Evolutionary conservation across 2,329 filamentous ascomycete species (phyloP), one percentile per base, ranked within the genome.

Genomic region (Rosellinia necatrix): DNA sequence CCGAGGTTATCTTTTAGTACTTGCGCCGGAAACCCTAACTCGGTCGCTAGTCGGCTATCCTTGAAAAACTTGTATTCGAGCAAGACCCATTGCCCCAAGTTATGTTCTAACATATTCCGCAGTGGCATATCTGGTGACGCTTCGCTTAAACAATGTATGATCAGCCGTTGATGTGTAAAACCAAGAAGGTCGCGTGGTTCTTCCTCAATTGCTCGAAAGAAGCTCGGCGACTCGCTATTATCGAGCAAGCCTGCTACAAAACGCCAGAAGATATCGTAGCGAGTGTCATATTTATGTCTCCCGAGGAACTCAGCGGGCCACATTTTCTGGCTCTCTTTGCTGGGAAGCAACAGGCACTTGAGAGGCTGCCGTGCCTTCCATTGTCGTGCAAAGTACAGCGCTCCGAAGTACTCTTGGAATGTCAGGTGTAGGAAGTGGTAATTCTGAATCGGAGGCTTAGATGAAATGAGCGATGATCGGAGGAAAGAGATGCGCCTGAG

Each of bases 391-490:
- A 76, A 75, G 58, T 76, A 75, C 22, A 56, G 64, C 2, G 75
- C 75, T 0, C 72, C 74, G 64, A 77, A 77, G 49, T 68, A 76
- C 58, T 77, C 75, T 53, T 77, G 74, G 56, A 74, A 75, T 1
- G 75, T 76, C 8, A 76, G 58, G 55, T 78, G 75, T 22, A 77
- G 21, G 42, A 78, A 77, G 54, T 77, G 70, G 49, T 75, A 76
- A 21, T 30, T 68, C 53, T 44, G 61, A n/a, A 29, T n/a, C 6
- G 13, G 1, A 3, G 1, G 3, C 17, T 63, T 27, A n/a, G 52
- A 7, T 3, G 40, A 42, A 13, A 3, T 5, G 22, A 72, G 67
- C 32, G 73, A 73, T 2, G 69, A 68, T 2, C 72, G 70, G 4
- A 75, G 57, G 61, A 75, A 76, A 8, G 75, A 77, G 7, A 76